Evolutionary conservation across 116 monocot species (phyloP).

Genomic region (Trichopus zeylanicus): DNA sequence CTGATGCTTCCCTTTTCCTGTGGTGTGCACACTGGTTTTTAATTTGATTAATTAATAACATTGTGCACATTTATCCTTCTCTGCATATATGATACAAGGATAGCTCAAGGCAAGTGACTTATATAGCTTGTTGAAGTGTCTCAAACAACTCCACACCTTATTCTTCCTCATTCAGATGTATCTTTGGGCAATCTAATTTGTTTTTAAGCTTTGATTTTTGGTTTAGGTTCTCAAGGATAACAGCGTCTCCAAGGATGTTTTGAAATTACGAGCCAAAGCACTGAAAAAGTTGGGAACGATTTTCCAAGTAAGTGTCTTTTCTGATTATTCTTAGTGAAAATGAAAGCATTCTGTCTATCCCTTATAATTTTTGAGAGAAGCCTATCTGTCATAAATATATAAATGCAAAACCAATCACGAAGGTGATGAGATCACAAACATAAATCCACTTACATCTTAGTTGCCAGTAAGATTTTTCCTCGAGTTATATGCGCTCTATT

Average conservation of each 20-base stretch:
- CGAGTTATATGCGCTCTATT: no score
- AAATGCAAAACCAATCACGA: no score
- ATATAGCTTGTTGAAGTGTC: no score
- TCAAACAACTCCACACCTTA: no score
- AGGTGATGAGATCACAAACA: no score
- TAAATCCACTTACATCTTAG: no score
- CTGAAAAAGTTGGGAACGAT: slow-evolving; percentile 75
- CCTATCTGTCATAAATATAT: background rate
- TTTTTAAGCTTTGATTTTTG: slow-evolving; percentile 3
- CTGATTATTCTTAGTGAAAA: background rate
- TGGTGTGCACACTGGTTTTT: no score
- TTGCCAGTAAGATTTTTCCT: no score
- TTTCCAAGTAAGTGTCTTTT: slow-evolving; percentile 54
- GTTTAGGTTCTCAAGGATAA: slow-evolving; percentile 65
- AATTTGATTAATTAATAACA: no score
- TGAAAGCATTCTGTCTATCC: background rate
- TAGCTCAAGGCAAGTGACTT: background rate
- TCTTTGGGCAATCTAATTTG: background rate
- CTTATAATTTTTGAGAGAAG: background rate
- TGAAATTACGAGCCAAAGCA: slow-evolving; percentile 60
- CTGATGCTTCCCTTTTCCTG: no score
- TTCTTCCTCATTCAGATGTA: background rate
- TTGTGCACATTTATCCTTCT: no score
- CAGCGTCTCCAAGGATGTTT: slow-evolving; percentile 54
- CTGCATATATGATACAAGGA: background rate